Conservation (phyloP, 106 monocot species). For the Apostasia ramifera region DNA sequence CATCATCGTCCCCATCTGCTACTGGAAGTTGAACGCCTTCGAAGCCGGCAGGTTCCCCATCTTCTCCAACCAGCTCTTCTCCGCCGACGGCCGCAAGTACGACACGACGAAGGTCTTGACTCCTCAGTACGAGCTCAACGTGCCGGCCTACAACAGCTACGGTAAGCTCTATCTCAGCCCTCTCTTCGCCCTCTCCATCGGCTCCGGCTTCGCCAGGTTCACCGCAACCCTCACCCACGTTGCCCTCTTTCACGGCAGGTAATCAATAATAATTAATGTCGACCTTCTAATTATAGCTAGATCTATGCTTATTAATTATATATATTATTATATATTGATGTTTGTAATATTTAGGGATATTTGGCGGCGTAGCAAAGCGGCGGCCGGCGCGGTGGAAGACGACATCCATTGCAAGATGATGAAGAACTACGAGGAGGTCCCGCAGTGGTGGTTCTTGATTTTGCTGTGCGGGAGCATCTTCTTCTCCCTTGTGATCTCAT, state of each 20-base stretch:
- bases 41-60: constrained; percentile 65
- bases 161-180: constrained; percentile 69
- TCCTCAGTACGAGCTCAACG: constrained; percentile 52
- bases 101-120: constrained; percentile 55
- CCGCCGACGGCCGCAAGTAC: constrained; percentile 35
- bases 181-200: constrained; percentile 56
- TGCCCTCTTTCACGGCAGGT: constrained; percentile 73
- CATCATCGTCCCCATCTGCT: constrained; percentile 50
- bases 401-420: constrained; percentile 78
- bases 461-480: constrained; percentile 51
- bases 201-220: constrained; percentile 70
- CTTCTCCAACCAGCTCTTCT: constrained; percentile 80
- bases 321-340: no score
- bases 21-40: constrained; percentile 65
- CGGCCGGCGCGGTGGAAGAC: constrained; percentile 31
- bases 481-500: constrained; percentile 64
- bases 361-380: constrained; percentile 50
- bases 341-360: constrained; percentile 33
- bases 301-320: no score
- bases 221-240: constrained; percentile 72
- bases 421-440: constrained; percentile 81
- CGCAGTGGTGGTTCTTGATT: constrained; percentile 86
- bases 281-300: no score
- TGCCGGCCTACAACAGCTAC: constrained; percentile 53
- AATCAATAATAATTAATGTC: background rate